Percentiles rank a stretch among this genome's conserved stretches.
phyloP scores from a whole-genome alignment of 805 yeast genomes.

The Blastobotrys mokoenaii region DNA sequence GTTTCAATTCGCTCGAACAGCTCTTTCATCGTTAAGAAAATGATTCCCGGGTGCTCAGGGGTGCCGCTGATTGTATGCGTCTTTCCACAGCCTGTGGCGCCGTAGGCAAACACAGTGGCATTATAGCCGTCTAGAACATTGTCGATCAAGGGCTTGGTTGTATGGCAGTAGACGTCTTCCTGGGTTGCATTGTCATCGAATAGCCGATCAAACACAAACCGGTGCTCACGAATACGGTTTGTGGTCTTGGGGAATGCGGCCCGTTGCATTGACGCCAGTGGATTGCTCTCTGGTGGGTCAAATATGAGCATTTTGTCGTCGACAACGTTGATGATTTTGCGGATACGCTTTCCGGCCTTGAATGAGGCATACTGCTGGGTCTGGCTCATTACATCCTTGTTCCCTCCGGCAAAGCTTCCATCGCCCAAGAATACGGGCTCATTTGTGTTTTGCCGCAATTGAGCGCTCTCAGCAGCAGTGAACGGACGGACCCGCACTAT shows the following conservation, averaged over 20 bases:
- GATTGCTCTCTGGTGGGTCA: conserved; percentile 73
- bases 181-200: conserved; percentile 64
- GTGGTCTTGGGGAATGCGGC: conserved; percentile 29
- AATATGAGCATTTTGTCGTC: conserved; percentile 81
- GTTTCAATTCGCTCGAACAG: conserved; percentile 55
- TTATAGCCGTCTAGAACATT: conserved; percentile 77
- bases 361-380: conserved; percentile 14
- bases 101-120: conserved; percentile 90
- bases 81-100: conserved; percentile 96
- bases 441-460: conserved; percentile 35
- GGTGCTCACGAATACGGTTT: conserved; percentile 54
- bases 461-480: conserved; percentile 47
- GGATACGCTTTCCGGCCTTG: conserved; percentile 36
- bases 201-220: conserved; percentile 73
- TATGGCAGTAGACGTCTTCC: conserved; percentile 52
- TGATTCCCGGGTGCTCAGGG: conserved; percentile 65
- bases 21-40: conserved; percentile 70
- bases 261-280: conserved; percentile 44
- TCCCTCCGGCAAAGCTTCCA: conserved; percentile 37
- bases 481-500: conserved; percentile 72
- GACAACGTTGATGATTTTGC: conserved; percentile 68
- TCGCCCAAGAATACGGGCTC: conserved; percentile 43
- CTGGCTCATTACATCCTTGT: conserved; percentile 10
- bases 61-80: conserved; percentile 84
- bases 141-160: conserved; percentile 66